These are phyloP conservation scores for Xylariomycetidae sp. DNA, from an alignment of 2,329 filamentous ascomycete genomes.

Conservation along the genomic window DNA sequence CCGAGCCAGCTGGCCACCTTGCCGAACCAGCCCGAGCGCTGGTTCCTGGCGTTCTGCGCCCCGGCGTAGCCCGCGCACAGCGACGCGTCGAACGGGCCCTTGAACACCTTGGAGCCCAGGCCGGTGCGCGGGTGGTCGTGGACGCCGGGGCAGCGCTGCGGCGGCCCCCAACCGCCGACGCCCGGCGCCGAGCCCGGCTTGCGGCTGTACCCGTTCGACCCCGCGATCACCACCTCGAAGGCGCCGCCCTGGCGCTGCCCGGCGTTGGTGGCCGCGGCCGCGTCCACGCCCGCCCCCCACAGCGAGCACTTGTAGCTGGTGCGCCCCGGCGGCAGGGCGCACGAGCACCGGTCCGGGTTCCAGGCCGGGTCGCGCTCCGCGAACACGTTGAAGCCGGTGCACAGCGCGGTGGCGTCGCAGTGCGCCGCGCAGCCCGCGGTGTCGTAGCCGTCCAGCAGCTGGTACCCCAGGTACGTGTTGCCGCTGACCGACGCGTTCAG, in stretches of 20 bases:
- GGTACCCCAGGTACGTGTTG: slow-evolving; percentile 3
- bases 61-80: slow-evolving; percentile 2
- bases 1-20: neutral
- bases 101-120: slow-evolving; percentile 2
- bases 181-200: too few relatives aligned
- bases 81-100: slow-evolving; percentile 3
- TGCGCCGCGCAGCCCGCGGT: neutral
- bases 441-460: slow-evolving; percentile 1
- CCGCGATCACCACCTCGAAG: slow-evolving; percentile 1
- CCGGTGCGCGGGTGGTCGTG: slow-evolving; percentile 2
- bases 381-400: slow-evolving; percentile 2
- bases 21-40: neutral
- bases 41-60: neutral
- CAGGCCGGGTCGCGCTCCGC: slow-evolving; percentile 3
- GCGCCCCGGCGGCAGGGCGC: neutral
- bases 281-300: slow-evolving; percentile 2
- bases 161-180: too few relatives aligned
- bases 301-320: slow-evolving; percentile 3
- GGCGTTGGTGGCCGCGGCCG: slow-evolving; percentile 1
- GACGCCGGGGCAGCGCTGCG: slow-evolving; percentile 1
- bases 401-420: slow-evolving; percentile 1
- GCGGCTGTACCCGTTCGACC: slow-evolving; percentile 2
- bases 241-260: neutral
- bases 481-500: slow-evolving; percentile 1
- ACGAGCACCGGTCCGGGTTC: slow-evolving; percentile 3